Conservation (phyloP, 2,329 filamentous ascomycete genomes). For the Camillea tinctor region DNA sequence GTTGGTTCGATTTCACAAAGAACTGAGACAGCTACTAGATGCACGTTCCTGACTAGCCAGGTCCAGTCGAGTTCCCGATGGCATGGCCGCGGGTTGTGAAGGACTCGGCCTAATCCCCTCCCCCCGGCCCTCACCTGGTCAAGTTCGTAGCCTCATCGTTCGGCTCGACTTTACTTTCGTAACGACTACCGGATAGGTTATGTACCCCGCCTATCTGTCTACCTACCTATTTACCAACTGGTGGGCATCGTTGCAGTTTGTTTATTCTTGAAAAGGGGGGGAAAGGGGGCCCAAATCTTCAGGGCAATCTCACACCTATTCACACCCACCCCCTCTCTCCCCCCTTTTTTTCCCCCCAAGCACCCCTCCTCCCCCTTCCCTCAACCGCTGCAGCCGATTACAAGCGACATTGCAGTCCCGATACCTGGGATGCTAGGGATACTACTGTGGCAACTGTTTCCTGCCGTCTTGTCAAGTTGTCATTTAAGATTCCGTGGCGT, state of each 20-base stretch:
- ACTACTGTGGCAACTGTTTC: not conserved
- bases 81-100: not conserved
- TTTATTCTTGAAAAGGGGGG: not conserved
- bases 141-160: not conserved
- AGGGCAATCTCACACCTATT: not conserved
- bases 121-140: not conserved
- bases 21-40: not conserved
- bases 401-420: not conserved
- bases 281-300: not conserved
- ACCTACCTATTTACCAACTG: not conserved
- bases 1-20: not conserved
- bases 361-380: too few species aligned
- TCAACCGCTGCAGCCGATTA: not conserved
- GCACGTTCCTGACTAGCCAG: constrained; percentile 1
- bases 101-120: not conserved
- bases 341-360: not conserved
- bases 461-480: not conserved
- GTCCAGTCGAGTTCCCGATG: not conserved
- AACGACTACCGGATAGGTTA: not conserved
- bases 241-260: not conserved
- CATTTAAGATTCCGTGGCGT: constrained; percentile 3
- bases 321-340: too few species aligned
- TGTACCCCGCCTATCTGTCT: not conserved
- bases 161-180: not conserved
- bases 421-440: not conserved